These are phyloP conservation scores for Leishmania turanica DNA, from an alignment of 208 protist species.

Conservation along the genomic window DNA sequence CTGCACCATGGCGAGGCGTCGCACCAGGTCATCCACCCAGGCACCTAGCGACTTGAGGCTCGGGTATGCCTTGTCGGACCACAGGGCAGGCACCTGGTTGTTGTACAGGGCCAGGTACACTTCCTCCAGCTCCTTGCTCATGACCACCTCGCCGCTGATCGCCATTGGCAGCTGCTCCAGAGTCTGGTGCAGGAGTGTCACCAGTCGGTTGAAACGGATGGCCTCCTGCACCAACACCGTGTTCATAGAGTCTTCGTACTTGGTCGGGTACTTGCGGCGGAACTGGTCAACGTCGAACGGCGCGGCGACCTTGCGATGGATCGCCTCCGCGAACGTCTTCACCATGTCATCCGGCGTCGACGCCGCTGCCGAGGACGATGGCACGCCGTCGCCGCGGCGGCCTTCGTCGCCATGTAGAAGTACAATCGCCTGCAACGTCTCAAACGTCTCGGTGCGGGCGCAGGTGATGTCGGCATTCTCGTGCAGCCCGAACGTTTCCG, in stretches of 20 bases:
- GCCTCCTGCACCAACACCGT: conserved; percentile 98
- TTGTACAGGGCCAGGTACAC: conserved; percentile 94
- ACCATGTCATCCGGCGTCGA: conserved; percentile 86
- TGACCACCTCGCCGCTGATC: conserved; percentile 98
- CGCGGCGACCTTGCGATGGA: conserved; percentile 72
- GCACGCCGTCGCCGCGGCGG: background rate
- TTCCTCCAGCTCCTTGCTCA: conserved; percentile 96
- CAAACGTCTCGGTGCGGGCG: conserved; percentile 92
- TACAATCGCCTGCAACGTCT: conserved; percentile 87
- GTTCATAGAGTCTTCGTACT: conserved; percentile 98
- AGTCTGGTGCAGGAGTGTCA: conserved; percentile 78
- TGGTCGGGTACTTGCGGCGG: conserved; percentile 90
- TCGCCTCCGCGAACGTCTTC: conserved; percentile 72
- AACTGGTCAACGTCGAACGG: conserved; percentile 91
- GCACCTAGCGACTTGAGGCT: conserved; percentile 94
- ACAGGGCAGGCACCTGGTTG: conserved; percentile 95
- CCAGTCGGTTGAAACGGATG: conserved; percentile 96
- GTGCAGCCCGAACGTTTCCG: conserved; percentile 97
- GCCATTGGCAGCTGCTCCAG: conserved; percentile 90
- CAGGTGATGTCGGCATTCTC: conserved; percentile 98
- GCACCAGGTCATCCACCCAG: conserved; percentile 95
- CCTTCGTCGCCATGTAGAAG: conserved; percentile 75
- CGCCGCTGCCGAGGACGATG: conserved; percentile 15
- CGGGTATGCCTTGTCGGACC: conserved; percentile 93
- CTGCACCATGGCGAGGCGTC: conserved; percentile 93